Conservation (phyloP, 208 protist genomes). For the Wallacemonas sp. region DNA sequence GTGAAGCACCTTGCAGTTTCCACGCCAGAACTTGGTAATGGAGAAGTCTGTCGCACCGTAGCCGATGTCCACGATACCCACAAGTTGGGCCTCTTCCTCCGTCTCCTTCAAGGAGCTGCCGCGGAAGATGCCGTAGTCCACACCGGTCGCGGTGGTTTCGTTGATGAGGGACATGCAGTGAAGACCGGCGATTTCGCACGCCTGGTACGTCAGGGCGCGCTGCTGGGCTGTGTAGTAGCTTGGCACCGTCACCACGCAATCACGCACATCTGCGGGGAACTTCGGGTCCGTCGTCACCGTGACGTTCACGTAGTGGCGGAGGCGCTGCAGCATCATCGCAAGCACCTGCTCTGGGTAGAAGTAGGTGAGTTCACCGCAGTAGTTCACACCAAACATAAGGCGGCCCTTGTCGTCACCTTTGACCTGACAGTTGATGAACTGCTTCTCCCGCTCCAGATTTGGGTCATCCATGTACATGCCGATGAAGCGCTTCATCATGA, state of each 20-base stretch:
- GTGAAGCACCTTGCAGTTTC: constrained; percentile 79
- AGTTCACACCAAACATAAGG: constrained; percentile 84
- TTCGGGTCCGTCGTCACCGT: constrained; percentile 61
- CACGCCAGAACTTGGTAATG: constrained; percentile 80
- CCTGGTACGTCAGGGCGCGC: constrained; percentile 79
- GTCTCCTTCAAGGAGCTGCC: constrained; percentile 73
- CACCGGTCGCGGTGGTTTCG: constrained; percentile 84
- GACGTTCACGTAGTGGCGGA: constrained; percentile 80
- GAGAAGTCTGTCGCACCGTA: constrained; percentile 80
- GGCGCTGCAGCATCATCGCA: constrained; percentile 89
- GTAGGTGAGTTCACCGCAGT: constrained; percentile 65
- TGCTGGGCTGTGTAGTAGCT: constrained; percentile 89
- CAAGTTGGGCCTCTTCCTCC: constrained; percentile 76
- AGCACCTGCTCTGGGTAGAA: constrained; percentile 93
- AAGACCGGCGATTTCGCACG: constrained; percentile 83
- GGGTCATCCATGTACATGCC: constrained; percentile 83
- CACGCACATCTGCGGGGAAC: constrained; percentile 53
- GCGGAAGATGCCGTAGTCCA: constrained; percentile 93
- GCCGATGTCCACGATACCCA: constrained; percentile 90
- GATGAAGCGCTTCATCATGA: constrained; percentile 87
- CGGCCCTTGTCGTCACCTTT: constrained; percentile 61
- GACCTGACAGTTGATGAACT: constrained; percentile 66
- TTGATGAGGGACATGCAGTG: constrained; percentile 90
- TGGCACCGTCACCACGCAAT: constrained; percentile 87
- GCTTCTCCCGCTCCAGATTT: constrained; percentile 50